Base-by-base conservation (phyloP, 495 filamentous ascomycete species). In the Lasiosphaeria hispida region DNA sequence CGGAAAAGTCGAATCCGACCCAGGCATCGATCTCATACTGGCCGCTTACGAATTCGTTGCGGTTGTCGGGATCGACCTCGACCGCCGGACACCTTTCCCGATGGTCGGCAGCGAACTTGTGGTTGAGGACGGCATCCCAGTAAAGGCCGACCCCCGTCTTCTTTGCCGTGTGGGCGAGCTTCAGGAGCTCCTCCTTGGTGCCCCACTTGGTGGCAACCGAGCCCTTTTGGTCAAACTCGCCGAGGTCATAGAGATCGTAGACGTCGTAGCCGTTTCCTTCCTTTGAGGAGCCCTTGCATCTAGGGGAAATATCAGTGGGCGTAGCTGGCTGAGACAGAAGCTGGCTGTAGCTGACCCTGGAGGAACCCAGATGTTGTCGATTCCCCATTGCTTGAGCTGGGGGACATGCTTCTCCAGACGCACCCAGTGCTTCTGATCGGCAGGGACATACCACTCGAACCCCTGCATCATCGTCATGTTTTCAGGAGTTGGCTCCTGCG, bases 81-180 rank as follows among this genome's bases (percentile, higher is more conserved):
- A 88, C 75, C 3, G 80, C 85, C 41, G 71, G 55, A 57, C 81
- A 86, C 35, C 73, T 72, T 69, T 91, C 85, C 13, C 75, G 79
- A 55, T 73, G 75, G 67, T 91, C 87, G 13, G 85, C 87, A 7
- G 77, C 85, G 14, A 86, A 85, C 67, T 89, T 90, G 70, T 91
- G 88, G 59, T 90, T 92, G 45, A 90, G 72, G 9, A 92, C 86
- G 30, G 86, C 86, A 71, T 92, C 87, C 81, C 85, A 91, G 64
- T 87, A 85, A 6, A 90, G 62, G 1, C 81, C 82, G 4, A 90
- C 73, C 0, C 77, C 78, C 23, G 77, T 51, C n/a, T 77, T 66
- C 48, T 80, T 76, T 0, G 85, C 83, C 15, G 72, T 67, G 17
- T 69, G 63, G 6, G 73, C 67, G 41, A 92, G 65, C 7, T 72